Percentiles rank a stretch among this genome's conserved stretches.
phyloP scores from a whole-genome alignment of 352 stramenopile species.

The Globisporangium alternatum region DNA sequence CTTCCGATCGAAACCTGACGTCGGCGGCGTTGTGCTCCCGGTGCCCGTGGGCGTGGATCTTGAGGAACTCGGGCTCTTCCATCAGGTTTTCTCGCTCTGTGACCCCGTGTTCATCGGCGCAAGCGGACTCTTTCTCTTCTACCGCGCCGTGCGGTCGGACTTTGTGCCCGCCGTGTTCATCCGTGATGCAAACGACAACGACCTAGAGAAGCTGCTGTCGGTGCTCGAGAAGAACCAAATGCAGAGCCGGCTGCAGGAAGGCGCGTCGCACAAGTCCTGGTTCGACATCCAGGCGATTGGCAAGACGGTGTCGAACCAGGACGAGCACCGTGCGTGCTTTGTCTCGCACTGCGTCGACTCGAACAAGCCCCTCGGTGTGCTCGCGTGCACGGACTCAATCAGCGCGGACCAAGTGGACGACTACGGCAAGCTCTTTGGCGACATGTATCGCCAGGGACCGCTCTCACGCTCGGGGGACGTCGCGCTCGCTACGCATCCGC shows the following conservation, averaged over 20 bases:
- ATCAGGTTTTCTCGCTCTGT: constrained; percentile 54
- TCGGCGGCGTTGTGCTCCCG: constrained; percentile 51
- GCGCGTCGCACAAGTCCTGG: constrained; percentile 36
- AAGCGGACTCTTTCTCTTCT: constrained; percentile 56
- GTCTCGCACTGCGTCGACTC: constrained; percentile 39
- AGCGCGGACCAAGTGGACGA: constrained; percentile 35
- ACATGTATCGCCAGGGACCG: constrained; percentile 49
- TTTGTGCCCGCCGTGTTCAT: constrained; percentile 43
- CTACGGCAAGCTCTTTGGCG: constrained; percentile 59
- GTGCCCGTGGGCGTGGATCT: constrained; percentile 50
- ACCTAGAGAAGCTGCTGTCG: constrained; percentile 24
- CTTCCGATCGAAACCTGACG: constrained; percentile 31
- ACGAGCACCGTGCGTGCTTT: constrained; percentile 54
- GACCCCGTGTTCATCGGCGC: constrained; percentile 43
- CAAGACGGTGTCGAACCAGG: constrained; percentile 37
- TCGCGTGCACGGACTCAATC: constrained; percentile 54
- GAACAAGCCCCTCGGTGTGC: constrained; percentile 29
- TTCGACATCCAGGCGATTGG: constrained; percentile 31
- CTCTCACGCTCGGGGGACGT: constrained; percentile 10
- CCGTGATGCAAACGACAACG: constrained; percentile 21
- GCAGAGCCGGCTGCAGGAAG: constrained; percentile 30
- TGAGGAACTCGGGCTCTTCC: constrained; percentile 54
- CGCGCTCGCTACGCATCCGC: constrained; percentile 18
- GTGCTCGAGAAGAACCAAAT: constrained; percentile 33
- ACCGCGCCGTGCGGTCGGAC: constrained; percentile 45